Conservation (phyloP, 306 rosid genomes). For the Gastrolobium bilobum region DNA sequence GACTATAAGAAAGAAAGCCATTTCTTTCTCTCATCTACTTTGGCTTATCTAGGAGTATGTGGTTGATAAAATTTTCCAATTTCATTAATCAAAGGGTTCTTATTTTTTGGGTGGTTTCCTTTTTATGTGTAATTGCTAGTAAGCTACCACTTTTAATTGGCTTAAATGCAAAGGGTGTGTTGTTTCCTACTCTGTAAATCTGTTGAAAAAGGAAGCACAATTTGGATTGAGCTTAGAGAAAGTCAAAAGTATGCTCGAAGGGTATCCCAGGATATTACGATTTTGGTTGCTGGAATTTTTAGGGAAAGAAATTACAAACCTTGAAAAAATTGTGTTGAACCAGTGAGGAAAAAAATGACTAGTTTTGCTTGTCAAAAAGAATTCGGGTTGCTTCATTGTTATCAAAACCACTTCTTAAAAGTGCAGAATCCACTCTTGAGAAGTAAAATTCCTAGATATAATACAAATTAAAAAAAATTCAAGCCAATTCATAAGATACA, state of each 20-base stretch:
- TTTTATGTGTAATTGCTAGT: conserved; percentile 28
- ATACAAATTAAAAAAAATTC: background rate
- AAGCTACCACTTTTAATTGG: conserved; percentile 37
- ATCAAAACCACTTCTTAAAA: background rate
- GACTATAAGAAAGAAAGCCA: too few relatives aligned
- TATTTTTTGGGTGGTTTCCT: conserved; percentile 22
- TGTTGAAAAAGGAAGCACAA: too few relatives aligned
- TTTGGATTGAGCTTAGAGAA: conserved; percentile 29
- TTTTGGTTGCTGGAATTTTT: conserved; percentile 35
- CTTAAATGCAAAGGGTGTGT: too few relatives aligned
- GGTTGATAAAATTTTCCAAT: conserved; percentile 17
- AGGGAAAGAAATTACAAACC: conserved; percentile 19
- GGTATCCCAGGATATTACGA: conserved; percentile 26
- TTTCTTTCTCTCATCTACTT: conserved; percentile 29
- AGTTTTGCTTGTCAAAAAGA: conserved; percentile 41
- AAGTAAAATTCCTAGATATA: background rate
- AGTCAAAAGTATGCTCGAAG: conserved; percentile 27
- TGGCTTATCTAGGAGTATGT: background rate
- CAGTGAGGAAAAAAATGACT: conserved; percentile 24
- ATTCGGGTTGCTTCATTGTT: conserved; percentile 36
- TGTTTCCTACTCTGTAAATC: too few relatives aligned
- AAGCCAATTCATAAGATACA: background rate
- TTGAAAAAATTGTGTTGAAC: conserved; percentile 4
- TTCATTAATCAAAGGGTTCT: conserved; percentile 17
- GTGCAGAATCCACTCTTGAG: conserved; percentile 10